A percentile compares a stretch with the other conserved stretches of the same genome.
phyloP scores from a whole-genome alignment of 1,284 basidiomycete species.

The Cryptococcus maquisensis region DNA sequence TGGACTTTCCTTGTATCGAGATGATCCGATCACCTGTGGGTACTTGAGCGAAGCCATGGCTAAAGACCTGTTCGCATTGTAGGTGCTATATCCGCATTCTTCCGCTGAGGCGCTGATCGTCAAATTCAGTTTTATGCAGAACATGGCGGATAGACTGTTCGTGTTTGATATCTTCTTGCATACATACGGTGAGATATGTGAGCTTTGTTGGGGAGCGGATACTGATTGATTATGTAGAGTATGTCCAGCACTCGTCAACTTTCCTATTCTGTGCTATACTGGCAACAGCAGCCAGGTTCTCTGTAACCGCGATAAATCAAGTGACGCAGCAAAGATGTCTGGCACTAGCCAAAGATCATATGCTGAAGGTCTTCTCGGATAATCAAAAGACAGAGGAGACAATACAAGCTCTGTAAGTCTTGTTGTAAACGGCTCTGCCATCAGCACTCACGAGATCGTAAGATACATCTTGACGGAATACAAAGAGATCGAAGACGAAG shows the following conservation, averaged over 20 bases:
- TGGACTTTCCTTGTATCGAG: constrained; percentile 2
- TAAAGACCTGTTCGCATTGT: constrained; percentile 3
- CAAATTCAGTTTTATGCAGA: constrained; percentile 4
- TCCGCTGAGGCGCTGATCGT: too few species aligned
- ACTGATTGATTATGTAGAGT: background rate
- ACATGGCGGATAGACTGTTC: constrained; percentile 4
- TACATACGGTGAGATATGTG: constrained; percentile 2
- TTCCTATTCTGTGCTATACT: constrained; percentile 11
- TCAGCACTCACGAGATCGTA: too few species aligned
- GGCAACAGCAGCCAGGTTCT: constrained; percentile 6
- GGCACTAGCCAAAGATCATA: constrained; percentile 10
- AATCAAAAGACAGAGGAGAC: constrained; percentile 12
- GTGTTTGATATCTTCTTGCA: constrained; percentile 6
- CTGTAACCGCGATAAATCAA: background rate
- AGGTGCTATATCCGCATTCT: background rate
- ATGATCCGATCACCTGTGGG: constrained; percentile 12
- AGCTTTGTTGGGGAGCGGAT: too few species aligned
- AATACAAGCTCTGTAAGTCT: constrained; percentile 8
- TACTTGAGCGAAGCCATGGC: constrained; percentile 5
- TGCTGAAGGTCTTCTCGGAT: constrained; percentile 6
- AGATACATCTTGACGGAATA: constrained; percentile 11
- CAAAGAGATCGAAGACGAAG: constrained; percentile 10
- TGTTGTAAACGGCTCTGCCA: background rate
- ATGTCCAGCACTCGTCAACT: constrained; percentile 4
- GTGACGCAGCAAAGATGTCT: constrained; percentile 4